Percentiles rank a stretch among this genome's conserved stretches.
Conservation (phyloP, 2,329 filamentous ascomycete species). For the Coniella vitis region DNA sequence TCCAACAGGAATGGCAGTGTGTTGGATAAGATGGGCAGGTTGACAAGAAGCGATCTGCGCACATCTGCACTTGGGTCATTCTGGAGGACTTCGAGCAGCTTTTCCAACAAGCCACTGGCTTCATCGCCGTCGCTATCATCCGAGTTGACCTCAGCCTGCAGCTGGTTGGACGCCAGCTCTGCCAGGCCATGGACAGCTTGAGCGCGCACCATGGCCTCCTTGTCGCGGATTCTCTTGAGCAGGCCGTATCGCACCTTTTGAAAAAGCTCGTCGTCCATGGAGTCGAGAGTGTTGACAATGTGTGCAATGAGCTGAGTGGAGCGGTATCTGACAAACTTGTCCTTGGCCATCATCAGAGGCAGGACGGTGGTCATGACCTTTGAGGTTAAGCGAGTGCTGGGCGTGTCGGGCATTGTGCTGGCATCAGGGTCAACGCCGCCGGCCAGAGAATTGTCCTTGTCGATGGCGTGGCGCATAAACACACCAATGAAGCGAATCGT, state of each 20-base stretch:
- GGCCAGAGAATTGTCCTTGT: conserved; percentile 64
- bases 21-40: conserved; percentile 76
- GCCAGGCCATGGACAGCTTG: conserved; percentile 91
- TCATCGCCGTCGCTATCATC: conserved; percentile 65
- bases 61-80: conserved; percentile 95
- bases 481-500: conserved; percentile 80
- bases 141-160: conserved; percentile 62
- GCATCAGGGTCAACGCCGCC: conserved; percentile 61
- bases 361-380: conserved; percentile 67
- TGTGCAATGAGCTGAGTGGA: conserved; percentile 86
- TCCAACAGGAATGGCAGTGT: conserved; percentile 86
- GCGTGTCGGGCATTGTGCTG: conserved; percentile 71
- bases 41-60: conserved; percentile 77
- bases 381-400: conserved; percentile 70
- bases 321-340: conserved; percentile 86
- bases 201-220: conserved; percentile 84
- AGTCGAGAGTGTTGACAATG: conserved; percentile 85
- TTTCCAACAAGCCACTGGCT: conserved; percentile 66
- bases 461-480: conserved; percentile 68
- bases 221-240: conserved; percentile 82
- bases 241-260: conserved; percentile 72
- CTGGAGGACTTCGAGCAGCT: conserved; percentile 80
- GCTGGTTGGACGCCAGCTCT: conserved; percentile 70
- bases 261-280: conserved; percentile 88
- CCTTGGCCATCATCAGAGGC: conserved; percentile 75